Percentiles rank a stretch among this genome's conserved stretches.
These are phyloP conservation scores for Diutina catenulata DNA, from an alignment of 1,139 yeast species.

Conservation along the genomic window DNA sequence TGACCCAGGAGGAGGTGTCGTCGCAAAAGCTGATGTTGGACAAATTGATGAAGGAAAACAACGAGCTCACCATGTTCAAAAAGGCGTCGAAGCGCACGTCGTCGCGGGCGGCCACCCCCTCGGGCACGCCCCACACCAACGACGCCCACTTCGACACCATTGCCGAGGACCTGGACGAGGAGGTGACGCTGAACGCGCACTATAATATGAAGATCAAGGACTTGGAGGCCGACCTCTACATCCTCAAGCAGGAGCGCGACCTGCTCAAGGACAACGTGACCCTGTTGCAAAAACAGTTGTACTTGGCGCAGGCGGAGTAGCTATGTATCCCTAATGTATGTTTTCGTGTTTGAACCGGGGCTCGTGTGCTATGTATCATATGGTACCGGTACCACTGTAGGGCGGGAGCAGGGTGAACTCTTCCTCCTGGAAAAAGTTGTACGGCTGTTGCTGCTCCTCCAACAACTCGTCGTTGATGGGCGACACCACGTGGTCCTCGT, in stretches of 20 bases:
- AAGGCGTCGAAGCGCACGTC: constrained; percentile 11
- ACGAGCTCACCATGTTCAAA: constrained; percentile 50
- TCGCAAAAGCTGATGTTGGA: constrained; percentile 46
- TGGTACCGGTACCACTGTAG: too few relatives aligned
- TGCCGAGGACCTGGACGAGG: constrained; percentile 16
- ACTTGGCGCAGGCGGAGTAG: constrained; percentile 14
- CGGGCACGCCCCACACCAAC: constrained; percentile 10
- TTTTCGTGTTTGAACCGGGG: too few relatives aligned
- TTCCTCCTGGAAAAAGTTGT: too few relatives aligned
- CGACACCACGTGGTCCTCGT: too few relatives aligned
- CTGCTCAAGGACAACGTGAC: constrained; percentile 59
- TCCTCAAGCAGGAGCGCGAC: constrained; percentile 75
- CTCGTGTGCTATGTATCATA: too few relatives aligned
- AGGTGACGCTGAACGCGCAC: constrained; percentile 47
- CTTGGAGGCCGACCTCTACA: constrained; percentile 72
- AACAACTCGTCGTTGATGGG: too few relatives aligned
- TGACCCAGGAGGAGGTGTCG: constrained; percentile 61
- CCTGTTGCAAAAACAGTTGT: constrained; percentile 45
- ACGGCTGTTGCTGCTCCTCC: too few relatives aligned
- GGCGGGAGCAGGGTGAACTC: too few relatives aligned
- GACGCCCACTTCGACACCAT: too few relatives aligned
- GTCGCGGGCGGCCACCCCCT: constrained; percentile 5
- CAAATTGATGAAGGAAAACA: constrained; percentile 51
- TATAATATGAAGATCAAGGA: constrained; percentile 71
- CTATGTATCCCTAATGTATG: neutral